Conservation (phyloP, 371 early-diverging fungal species). For the Syncephalastrum racemosum region DNA sequence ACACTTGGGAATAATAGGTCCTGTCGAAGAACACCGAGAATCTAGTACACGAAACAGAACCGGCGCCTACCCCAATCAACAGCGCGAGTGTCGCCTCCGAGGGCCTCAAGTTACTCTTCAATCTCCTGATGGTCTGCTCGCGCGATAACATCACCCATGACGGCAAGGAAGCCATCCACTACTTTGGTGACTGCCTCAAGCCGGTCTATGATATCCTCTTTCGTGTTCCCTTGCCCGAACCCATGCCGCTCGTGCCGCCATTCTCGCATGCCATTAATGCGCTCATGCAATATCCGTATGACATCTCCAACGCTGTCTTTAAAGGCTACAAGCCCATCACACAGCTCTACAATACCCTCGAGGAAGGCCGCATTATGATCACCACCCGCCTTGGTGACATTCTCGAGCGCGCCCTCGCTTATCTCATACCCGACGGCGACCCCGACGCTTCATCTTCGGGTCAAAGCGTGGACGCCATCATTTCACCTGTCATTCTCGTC, state of each 20-base stretch:
- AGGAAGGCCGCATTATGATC: slow-evolving; percentile 15
- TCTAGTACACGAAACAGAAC: no score
- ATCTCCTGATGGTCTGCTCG: slow-evolving; percentile 49
- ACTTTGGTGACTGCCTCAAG: slow-evolving; percentile 26
- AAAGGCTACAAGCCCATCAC: slow-evolving; percentile 26
- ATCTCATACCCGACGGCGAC: slow-evolving; percentile 45
- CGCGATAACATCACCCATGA: slow-evolving; percentile 12
- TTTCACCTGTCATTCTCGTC: slow-evolving; percentile 68
- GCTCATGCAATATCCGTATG: slow-evolving; percentile 61
- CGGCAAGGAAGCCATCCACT: slow-evolving; percentile 16
- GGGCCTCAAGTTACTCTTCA: slow-evolving; percentile 61
- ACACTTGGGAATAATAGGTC: no score
- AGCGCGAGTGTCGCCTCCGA: slow-evolving; percentile 52
- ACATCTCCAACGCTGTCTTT: slow-evolving; percentile 39
- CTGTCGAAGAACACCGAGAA: no score
- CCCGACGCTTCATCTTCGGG: not conserved
- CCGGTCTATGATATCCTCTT: slow-evolving; percentile 41
- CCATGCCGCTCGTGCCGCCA: slow-evolving; percentile 70
- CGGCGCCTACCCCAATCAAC: slow-evolving; percentile 31
- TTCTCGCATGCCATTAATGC: slow-evolving; percentile 75
- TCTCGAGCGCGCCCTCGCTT: slow-evolving; percentile 27
- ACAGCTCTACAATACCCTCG: slow-evolving; percentile 4
- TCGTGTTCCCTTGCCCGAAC: slow-evolving; percentile 38
- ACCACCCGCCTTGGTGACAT: slow-evolving; percentile 19
- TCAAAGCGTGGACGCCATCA: slow-evolving; percentile 54